phyloP scores from a whole-genome alignment of 352 stramenopile species.

The Phytophthora colocasiae region DNA sequence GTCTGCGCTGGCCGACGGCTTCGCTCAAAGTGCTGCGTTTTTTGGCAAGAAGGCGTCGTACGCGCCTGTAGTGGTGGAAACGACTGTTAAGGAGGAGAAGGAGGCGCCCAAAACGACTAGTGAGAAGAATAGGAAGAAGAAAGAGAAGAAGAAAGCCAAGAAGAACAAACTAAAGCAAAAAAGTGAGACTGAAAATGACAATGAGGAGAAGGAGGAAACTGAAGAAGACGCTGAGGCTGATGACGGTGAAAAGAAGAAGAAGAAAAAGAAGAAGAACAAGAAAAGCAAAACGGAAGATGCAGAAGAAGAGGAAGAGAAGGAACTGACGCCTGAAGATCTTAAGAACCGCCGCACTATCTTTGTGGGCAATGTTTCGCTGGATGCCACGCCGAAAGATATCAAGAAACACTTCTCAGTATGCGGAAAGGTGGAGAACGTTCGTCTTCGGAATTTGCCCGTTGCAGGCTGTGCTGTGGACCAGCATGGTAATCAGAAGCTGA shows the following conservation, averaged over 20 bases:
- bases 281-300: constrained; percentile 14
- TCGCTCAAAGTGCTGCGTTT: constrained; percentile 66
- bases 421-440: constrained; percentile 87
- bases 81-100: constrained; percentile 6
- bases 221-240: constrained; percentile 14
- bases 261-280: constrained; percentile 38
- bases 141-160: constrained; percentile 16
- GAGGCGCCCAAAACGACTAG: constrained; percentile 5
- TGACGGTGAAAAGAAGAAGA: constrained; percentile 27
- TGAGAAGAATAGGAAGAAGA: constrained; percentile 14
- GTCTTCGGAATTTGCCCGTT: constrained; percentile 88
- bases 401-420: constrained; percentile 85
- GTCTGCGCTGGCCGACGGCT: constrained; percentile 53
- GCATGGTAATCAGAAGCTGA: constrained; percentile 91
- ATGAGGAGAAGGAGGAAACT: constrained; percentile 7
- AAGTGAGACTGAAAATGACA: constrained; percentile 13
- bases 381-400: constrained; percentile 81
- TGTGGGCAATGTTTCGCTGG: constrained; percentile 92
- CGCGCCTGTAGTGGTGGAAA: constrained; percentile 21
- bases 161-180: constrained; percentile 15
- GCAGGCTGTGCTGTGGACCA: constrained; percentile 86
- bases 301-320: constrained; percentile 25
- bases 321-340: constrained; percentile 45
- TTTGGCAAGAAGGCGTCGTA: constrained; percentile 78
- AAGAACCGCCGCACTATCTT: constrained; percentile 90